Evolutionary conservation across 108 stramenopile genomes (phyloP).

Genomic region (Cyclotella choctawhatcheeana): DNA sequence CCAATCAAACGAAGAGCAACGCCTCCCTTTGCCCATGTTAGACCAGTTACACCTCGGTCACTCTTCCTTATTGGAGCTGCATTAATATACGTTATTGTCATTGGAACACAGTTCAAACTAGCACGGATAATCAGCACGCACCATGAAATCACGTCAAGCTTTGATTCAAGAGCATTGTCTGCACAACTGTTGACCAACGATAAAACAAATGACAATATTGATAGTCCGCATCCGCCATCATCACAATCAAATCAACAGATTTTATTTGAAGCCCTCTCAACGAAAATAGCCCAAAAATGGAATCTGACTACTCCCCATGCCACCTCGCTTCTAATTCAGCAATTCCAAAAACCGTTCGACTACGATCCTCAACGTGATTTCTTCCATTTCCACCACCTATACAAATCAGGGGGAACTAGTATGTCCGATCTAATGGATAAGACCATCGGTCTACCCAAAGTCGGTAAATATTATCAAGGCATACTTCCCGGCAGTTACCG

Average conservation of each 20-base stretch:
- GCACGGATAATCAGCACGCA: slow-evolving; percentile 5
- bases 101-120: slow-evolving; percentile 14
- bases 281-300: slow-evolving; percentile 36
- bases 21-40: too few species aligned
- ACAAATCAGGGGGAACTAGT: slow-evolving; percentile 45
- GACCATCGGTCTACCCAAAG: slow-evolving; percentile 23
- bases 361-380: slow-evolving; percentile 34
- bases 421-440: slow-evolving; percentile 42
- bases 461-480: slow-evolving; percentile 16
- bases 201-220: neutral
- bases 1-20: too few species aligned
- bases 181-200: neutral
- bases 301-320: slow-evolving; percentile 43
- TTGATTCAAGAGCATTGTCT: neutral
- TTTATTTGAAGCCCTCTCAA: neutral
- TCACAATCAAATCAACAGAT: neutral
- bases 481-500: slow-evolving; percentile 42
- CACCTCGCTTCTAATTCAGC: slow-evolving; percentile 10
- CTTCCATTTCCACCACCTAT: slow-evolving; percentile 49
- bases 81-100: slow-evolving; percentile 1
- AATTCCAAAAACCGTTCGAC: slow-evolving; percentile 39
- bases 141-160: neutral
- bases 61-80: neutral
- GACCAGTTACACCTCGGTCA: neutral
- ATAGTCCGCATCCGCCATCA: neutral